A percentile compares a stretch with the other conserved stretches of the same genome.
Conservation (phyloP, 768 basidiomycete species). For the Leccinum obscurum region DNA sequence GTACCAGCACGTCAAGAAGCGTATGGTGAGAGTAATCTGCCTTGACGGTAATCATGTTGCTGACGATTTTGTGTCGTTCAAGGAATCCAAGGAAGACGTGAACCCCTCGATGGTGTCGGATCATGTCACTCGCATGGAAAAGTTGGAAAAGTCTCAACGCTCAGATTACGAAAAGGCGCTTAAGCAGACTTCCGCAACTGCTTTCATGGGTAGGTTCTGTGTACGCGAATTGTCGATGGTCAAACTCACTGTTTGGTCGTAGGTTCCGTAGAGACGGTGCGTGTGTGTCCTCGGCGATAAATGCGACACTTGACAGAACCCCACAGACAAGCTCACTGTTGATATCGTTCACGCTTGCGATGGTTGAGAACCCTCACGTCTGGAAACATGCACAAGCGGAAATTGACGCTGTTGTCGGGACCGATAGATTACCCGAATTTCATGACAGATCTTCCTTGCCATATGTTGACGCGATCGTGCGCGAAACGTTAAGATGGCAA, state of each 20-base stretch:
- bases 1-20: conserved; percentile 14
- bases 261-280: conserved; percentile 18
- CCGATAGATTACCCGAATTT: conserved; percentile 10
- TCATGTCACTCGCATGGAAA: conserved; percentile 12
- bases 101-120: conserved; percentile 17
- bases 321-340: conserved; percentile 4
- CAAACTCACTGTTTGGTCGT: neutral
- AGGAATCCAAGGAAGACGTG: conserved; percentile 9
- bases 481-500: conserved; percentile 15
- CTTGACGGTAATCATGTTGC: neutral
- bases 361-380: conserved; percentile 13
- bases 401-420: conserved; percentile 11
- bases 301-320: neutral
- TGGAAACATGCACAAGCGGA: conserved; percentile 13
- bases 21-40: conserved; percentile 4
- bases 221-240: too few relatives aligned
- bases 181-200: conserved; percentile 15
- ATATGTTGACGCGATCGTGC: conserved; percentile 15
- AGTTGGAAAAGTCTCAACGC: conserved; percentile 5
- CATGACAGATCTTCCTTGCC: conserved; percentile 8
- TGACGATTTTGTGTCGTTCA: neutral
- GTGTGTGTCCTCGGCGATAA: neutral
- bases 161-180: conserved; percentile 17
- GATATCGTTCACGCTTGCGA: conserved; percentile 12
- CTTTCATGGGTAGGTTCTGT: conserved; percentile 15